Conservation (phyloP, 768 basidiomycete species). For the Leccinum boreale region DNA sequence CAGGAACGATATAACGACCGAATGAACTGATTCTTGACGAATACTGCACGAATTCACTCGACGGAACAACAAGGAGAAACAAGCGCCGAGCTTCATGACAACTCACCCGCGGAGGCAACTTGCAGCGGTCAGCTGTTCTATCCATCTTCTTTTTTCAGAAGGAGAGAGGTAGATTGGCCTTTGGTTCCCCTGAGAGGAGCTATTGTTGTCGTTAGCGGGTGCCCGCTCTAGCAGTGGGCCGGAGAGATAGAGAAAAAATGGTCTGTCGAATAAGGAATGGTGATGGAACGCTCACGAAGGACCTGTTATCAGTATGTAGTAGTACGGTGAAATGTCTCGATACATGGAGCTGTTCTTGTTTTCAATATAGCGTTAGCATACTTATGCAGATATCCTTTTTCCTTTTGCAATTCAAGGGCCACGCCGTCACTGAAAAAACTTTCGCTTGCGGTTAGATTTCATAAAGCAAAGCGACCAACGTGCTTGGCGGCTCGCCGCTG, state of each 20-base stretch:
- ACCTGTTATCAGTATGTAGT: conserved; percentile 11
- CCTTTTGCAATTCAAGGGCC: conserved; percentile 12
- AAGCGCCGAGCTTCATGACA: conserved; percentile 18
- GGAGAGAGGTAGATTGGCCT: conserved; percentile 5
- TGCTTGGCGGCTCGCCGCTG: conserved; percentile 4
- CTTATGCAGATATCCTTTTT: conserved; percentile 12
- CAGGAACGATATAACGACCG: conserved; percentile 33
- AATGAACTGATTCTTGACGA: conserved; percentile 37
- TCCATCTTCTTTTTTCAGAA: conserved; percentile 10
- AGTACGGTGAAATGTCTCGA: conserved; percentile 18
- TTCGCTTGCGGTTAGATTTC: background rate
- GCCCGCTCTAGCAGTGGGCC: conserved; percentile 31
- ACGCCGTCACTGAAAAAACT: background rate
- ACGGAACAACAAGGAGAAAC: conserved; percentile 27
- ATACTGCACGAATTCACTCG: conserved; percentile 29
- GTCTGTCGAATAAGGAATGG: conserved; percentile 21
- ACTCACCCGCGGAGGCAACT: conserved; percentile 17
- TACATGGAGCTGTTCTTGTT: conserved; percentile 20
- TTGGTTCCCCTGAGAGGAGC: conserved; percentile 24
- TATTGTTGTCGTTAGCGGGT: conserved; percentile 24
- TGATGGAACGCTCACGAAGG: conserved; percentile 28
- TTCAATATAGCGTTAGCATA: conserved; percentile 18
- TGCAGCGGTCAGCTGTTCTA: conserved; percentile 8
- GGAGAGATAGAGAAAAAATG: conserved; percentile 22
- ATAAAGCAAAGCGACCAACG: background rate